Evolutionary conservation across 805 yeast species (phyloP).

Genomic region (Starmera caribaea): DNA sequence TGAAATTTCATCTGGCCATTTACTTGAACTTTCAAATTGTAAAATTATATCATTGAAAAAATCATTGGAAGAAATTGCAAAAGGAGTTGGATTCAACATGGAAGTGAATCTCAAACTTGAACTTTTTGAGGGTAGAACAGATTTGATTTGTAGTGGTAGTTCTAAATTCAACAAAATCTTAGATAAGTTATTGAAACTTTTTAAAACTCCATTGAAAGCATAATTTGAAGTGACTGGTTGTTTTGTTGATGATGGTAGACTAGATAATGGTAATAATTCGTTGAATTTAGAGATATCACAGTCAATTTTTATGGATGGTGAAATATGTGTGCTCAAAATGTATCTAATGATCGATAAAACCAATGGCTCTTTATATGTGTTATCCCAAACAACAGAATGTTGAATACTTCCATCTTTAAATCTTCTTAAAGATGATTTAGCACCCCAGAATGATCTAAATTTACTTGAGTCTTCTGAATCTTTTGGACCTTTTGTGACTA

Average conservation of each 20-base stretch:
- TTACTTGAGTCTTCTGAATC: conserved; percentile 45
- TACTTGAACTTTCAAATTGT: conserved; percentile 82
- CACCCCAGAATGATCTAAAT: conserved; percentile 87
- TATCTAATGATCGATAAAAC: conserved; percentile 56
- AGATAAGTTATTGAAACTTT: conserved; percentile 50
- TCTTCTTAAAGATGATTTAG: conserved; percentile 73
- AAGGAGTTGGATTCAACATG: conserved; percentile 71
- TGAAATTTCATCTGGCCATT: conserved; percentile 90
- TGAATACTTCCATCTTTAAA: conserved; percentile 88
- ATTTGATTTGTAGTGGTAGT: conserved; percentile 63
- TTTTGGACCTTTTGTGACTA: conserved; percentile 82
- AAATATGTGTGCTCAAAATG: conserved; percentile 55
- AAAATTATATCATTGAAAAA: conserved; percentile 73
- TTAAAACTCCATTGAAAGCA: conserved; percentile 32
- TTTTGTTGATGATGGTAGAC: conserved; percentile 44
- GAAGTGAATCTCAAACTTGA: conserved; percentile 71
- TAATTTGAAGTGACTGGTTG: conserved; percentile 37
- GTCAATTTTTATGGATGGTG: conserved; percentile 23
- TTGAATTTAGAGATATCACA: conserved; percentile 36
- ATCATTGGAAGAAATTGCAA: conserved; percentile 64
- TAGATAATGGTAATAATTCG: conserved; percentile 46
- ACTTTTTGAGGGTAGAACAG: conserved; percentile 59
- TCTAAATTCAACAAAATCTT: conserved; percentile 39
- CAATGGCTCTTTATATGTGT: conserved; percentile 48
- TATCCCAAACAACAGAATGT: conserved; percentile 84